These are phyloP conservation scores for Diaporthe australafricana DNA, from an alignment of 2,329 filamentous ascomycete genomes.

Conservation along the genomic window DNA sequence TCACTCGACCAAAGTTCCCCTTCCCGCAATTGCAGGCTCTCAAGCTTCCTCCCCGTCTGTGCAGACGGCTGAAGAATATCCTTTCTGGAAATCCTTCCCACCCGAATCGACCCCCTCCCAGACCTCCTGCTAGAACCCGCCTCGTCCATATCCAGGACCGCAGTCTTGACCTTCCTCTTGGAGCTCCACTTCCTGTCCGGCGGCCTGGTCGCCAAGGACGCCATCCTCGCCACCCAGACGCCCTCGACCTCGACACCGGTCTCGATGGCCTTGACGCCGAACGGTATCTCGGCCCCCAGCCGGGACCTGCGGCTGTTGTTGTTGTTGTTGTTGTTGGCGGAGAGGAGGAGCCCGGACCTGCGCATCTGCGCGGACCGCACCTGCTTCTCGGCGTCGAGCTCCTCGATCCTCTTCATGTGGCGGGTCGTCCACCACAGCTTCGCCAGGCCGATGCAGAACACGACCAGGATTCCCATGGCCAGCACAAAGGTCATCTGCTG, in stretches of 20 bases:
- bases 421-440: conserved; percentile 76
- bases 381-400: conserved; percentile 75
- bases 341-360: conserved; percentile 65
- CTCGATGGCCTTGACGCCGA: conserved; percentile 87
- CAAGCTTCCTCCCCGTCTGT: conserved; percentile 31
- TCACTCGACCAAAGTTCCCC: background rate
- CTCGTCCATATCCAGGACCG: conserved; percentile 27
- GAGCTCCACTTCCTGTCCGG: conserved; percentile 36
- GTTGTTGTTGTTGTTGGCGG: no score
- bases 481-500: conserved; percentile 91
- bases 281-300: conserved; percentile 74
- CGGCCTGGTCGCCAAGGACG: conserved; percentile 48
- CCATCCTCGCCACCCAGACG: conserved; percentile 77
- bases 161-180: conserved; percentile 32
- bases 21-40: conserved; percentile 15
- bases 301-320: conserved; percentile 46
- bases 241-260: conserved; percentile 86
- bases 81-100: conserved; percentile 31
- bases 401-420: conserved; percentile 66
- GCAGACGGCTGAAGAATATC: conserved; percentile 28
- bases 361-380: conserved; percentile 64
- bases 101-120: conserved; percentile 18
- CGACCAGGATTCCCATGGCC: conserved; percentile 75
- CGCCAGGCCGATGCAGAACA: conserved; percentile 74
- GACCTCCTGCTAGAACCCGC: background rate